Evolutionary conservation across 768 basidiomycete genomes (phyloP), one percentile per base, ranked within the genome.

Genomic region (Zangia roseola): DNA sequence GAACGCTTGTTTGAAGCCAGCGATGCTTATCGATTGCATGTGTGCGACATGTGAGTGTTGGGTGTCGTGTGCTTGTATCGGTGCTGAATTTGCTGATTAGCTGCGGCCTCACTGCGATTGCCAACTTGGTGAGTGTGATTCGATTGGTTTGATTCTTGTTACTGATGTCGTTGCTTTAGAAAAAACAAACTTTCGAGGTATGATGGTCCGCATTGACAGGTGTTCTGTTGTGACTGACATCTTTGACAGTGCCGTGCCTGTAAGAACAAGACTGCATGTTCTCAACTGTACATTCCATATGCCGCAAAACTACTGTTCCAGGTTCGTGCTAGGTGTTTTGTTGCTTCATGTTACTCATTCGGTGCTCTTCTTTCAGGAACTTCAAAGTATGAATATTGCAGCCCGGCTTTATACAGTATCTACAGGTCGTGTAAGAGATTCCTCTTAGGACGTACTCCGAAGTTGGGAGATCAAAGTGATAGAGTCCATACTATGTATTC

Each of bases 171-270:
- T 47, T 31, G 31, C 28, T 28, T 24, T 56, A 85, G 83, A 97
- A 98, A 87, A 97, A 97, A 71, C 95, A 97, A 80, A 94, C 84
- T 33, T 98, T 97, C 68, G 93, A 98, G 74, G 80, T 80, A 60
- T 34, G 69, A 6, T 35, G n/a, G 10, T 21, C 31, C 31, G 25
- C 23, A n/a, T 14, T 50, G 16, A 17, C 10, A 38, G 50, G 45
- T 35, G 3, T 52, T 48, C 38, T 17, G 12, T 31, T 19, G 9
- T 43, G n/a, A 50, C 46, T 47, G 23, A 62, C 1, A 24, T 19
- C 1, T 25, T 37, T 41, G 35, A 49, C 37, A 81, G 79, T 99
- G 97, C 65, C 89, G 95, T 47, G 89, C 94, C 20, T 98, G 95
- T 72, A 90, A 94, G 66, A 97, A 97, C 75, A 94, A 94, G 74